These are phyloP conservation scores for Phytophthora lateralis DNA, from an alignment of 352 stramenopile species.

Conservation along the genomic window DNA sequence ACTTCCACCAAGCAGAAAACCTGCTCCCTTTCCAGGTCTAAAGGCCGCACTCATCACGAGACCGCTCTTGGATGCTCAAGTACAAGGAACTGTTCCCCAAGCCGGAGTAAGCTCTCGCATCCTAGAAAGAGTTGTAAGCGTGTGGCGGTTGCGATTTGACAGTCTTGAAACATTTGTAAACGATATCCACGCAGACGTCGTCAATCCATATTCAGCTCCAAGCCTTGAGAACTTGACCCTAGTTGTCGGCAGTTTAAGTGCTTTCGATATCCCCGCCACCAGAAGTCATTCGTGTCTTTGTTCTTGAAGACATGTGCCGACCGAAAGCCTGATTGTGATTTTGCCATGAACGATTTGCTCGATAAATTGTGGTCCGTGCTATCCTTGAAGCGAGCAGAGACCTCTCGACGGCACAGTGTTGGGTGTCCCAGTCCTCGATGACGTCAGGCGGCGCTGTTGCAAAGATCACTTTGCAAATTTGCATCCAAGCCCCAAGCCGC, in stretches of 20 bases:
- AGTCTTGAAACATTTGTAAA: too few relatives aligned
- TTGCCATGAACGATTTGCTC: neutral
- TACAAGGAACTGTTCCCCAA: constrained; percentile 36
- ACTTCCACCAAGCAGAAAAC: neutral
- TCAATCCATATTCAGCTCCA: too few relatives aligned
- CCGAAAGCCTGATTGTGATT: neutral
- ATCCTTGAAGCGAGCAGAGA: constrained; percentile 16
- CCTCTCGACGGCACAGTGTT: constrained; percentile 7
- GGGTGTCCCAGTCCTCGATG: neutral
- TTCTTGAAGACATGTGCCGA: neutral
- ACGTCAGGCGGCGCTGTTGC: neutral
- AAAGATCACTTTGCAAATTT: constrained; percentile 11
- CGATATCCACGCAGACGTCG: too few relatives aligned
- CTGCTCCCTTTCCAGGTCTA: neutral
- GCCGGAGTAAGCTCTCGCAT: constrained; percentile 11
- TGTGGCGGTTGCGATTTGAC: too few relatives aligned
- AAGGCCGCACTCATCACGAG: constrained; percentile 3
- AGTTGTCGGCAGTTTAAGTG: too few relatives aligned
- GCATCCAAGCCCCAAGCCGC: constrained; percentile 1
- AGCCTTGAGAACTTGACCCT: too few relatives aligned
- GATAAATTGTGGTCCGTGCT: neutral
- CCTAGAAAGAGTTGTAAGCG: neutral
- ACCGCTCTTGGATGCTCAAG: constrained; percentile 13
- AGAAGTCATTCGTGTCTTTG: neutral
- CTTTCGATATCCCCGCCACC: too few relatives aligned